These are phyloP conservation scores for Arctium lappa DNA, from an alignment of 129 eudicot genomes.

Conservation along the genomic window DNA sequence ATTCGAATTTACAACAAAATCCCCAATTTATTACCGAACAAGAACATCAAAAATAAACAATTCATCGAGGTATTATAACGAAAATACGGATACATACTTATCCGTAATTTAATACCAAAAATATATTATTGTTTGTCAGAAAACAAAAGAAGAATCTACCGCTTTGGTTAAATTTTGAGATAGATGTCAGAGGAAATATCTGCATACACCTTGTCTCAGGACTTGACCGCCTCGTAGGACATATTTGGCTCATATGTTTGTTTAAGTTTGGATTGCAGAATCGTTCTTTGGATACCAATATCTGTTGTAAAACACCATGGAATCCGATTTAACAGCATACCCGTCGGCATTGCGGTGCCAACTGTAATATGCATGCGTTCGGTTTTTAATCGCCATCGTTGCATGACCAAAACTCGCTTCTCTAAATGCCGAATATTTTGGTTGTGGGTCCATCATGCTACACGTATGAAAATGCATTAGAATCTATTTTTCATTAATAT, in stretches of 20 bases:
- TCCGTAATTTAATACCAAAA: neutral
- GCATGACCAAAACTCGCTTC: slow-evolving; percentile 70
- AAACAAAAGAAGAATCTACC: neutral
- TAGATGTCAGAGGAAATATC: too few relatives aligned
- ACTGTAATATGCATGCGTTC: slow-evolving; percentile 58
- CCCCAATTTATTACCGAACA: neutral
- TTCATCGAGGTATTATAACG: slow-evolving; percentile 1
- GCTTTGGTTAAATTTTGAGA: neutral
- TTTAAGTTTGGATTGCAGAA: slow-evolving; percentile 10
- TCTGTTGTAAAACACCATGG: slow-evolving; percentile 37
- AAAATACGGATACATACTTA: neutral
- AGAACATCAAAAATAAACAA: neutral
- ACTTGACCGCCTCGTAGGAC: neutral
- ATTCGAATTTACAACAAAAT: too few relatives aligned
- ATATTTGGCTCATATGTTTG: neutral
- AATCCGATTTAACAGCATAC: slow-evolving; percentile 41
- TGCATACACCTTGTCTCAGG: too few relatives aligned
- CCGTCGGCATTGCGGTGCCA: slow-evolving; percentile 64
- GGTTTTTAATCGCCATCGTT: slow-evolving; percentile 50
- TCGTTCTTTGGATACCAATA: slow-evolving; percentile 46
- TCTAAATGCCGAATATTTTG: slow-evolving; percentile 55
- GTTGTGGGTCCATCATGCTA: slow-evolving; percentile 65
- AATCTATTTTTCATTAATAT: neutral
- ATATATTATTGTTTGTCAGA: neutral
- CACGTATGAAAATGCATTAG: neutral